Percentiles rank a stretch among this genome's conserved stretches.
Evolutionary conservation across 352 stramenopile species (phyloP).

Genomic region (Pythium apleroticum): DNA sequence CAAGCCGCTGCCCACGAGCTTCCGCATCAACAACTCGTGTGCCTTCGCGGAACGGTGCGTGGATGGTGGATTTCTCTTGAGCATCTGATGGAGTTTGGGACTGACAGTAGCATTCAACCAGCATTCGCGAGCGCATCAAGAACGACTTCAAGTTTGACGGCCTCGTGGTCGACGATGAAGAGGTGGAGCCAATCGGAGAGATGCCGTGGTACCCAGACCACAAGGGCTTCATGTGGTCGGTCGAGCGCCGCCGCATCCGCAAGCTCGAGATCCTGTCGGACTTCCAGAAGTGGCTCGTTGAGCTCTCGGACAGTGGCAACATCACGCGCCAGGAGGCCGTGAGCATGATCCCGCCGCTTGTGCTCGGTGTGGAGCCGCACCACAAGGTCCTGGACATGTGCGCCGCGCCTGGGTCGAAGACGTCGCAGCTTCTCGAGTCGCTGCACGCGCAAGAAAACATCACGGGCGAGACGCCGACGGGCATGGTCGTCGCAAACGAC

Average conservation of each 20-base stretch:
- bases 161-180: conserved; percentile 75
- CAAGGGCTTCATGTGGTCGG: conserved; percentile 88
- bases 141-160: conserved; percentile 87
- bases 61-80: background rate
- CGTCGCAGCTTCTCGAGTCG: conserved; percentile 96
- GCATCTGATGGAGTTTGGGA: background rate
- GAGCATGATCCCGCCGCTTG: conserved; percentile 98
- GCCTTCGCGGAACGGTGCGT: conserved; percentile 74
- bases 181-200: conserved; percentile 74
- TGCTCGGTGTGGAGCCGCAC: conserved; percentile 93
- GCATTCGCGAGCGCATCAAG: conserved; percentile 84
- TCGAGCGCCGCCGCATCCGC: conserved; percentile 88
- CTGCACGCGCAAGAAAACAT: conserved; percentile 81
- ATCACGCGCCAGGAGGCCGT: conserved; percentile 98
- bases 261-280: conserved; percentile 90
- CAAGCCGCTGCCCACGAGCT: conserved; percentile 90
- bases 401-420: conserved; percentile 98
- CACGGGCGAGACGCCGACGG: conserved; percentile 79
- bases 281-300: conserved; percentile 97
- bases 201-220: conserved; percentile 91
- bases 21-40: conserved; percentile 93
- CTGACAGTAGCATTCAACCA: conserved; percentile 24
- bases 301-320: conserved; percentile 91
- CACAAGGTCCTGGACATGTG: conserved; percentile 98
- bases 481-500: conserved; percentile 97